These are phyloP conservation scores for Fusarium citri DNA, from an alignment of 2,329 filamentous ascomycete species.

Conservation along the genomic window DNA sequence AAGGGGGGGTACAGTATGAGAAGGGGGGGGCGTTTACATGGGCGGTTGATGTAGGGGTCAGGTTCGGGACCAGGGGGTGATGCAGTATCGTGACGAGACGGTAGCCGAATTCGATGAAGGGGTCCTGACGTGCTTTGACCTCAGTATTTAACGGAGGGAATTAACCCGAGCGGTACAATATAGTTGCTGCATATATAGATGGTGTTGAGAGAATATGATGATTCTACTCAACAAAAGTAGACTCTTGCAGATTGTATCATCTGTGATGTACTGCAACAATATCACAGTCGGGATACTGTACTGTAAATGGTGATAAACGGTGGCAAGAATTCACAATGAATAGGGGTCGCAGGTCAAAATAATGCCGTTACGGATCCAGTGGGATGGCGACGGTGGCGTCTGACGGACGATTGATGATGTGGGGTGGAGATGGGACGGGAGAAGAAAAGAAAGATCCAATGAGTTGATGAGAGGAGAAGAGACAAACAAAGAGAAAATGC, in stretches of 20 bases:
- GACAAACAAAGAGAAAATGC: neutral
- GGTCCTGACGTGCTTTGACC: constrained; percentile 14
- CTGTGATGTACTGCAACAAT: neutral
- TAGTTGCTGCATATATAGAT: neutral
- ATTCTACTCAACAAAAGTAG: neutral
- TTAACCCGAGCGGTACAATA: neutral
- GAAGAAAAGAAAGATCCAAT: neutral
- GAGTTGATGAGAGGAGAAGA: constrained; percentile 3
- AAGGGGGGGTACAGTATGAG: constrained; percentile 26
- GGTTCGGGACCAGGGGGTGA: neutral
- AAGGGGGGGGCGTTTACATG: constrained; percentile 4
- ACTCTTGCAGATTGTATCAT: neutral
- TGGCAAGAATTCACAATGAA: constrained; percentile 21
- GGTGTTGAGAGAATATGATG: neutral
- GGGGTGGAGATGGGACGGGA: constrained; percentile 27
- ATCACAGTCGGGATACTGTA: neutral
- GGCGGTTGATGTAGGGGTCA: constrained; percentile 11
- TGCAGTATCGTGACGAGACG: constrained; percentile 15
- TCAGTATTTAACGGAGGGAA: neutral
- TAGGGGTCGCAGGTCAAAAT: constrained; percentile 7
- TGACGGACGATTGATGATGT: constrained; percentile 39
- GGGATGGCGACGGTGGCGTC: constrained; percentile 42
- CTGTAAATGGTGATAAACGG: constrained; percentile 26
- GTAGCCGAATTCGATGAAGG: constrained; percentile 26
- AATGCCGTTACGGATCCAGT: constrained; percentile 32